A percentile compares a stretch with the other conserved stretches of the same genome.
These are phyloP conservation scores for Neoarthrinium moseri DNA, from an alignment of 2,329 filamentous ascomycete genomes.

Conservation along the genomic window DNA sequence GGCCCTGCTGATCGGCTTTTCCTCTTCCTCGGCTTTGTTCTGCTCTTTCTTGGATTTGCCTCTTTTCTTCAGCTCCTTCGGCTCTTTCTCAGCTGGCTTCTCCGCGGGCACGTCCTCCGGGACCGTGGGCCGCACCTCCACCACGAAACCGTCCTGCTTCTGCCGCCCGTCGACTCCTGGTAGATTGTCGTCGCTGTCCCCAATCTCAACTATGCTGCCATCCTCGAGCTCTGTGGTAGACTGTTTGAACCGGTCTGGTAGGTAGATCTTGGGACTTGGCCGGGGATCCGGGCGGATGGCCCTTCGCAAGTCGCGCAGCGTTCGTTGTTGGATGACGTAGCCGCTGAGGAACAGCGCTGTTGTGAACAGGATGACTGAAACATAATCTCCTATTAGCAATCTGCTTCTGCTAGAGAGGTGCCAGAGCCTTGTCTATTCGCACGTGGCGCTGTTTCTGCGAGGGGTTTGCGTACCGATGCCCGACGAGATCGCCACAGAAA, in stretches of 20 bases:
- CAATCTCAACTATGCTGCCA: conserved; percentile 39
- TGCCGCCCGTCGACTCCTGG: neutral
- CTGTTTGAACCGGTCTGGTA: conserved; percentile 49
- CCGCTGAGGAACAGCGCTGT: conserved; percentile 82
- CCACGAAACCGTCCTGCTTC: conserved; percentile 21
- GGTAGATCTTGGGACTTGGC: conserved; percentile 46
- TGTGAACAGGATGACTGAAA: conserved; percentile 72
- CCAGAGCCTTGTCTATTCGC: conserved; percentile 4
- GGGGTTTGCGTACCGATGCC: conserved; percentile 50
- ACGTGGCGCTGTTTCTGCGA: neutral
- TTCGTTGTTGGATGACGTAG: conserved; percentile 84
- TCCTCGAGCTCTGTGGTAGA: conserved; percentile 45
- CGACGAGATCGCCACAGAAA: conserved; percentile 65
- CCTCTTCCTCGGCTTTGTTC: conserved; percentile 20
- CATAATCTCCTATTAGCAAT: neutral
- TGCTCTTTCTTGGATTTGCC: conserved; percentile 18
- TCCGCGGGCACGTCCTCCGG: conserved; percentile 19
- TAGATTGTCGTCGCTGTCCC: conserved; percentile 30
- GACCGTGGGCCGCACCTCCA: conserved; percentile 35
- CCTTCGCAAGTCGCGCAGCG: conserved; percentile 71
- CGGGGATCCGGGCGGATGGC: conserved; percentile 60
- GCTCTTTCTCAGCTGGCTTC: conserved; percentile 10
- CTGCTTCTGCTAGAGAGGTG: neutral
- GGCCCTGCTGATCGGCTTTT: conserved; percentile 49
- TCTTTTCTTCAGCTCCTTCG: conserved; percentile 18